Evolutionary conservation across 2,329 filamentous ascomycete genomes (phyloP), one percentile per base, ranked within the genome.

Genomic region (Fusarium concolor): DNA sequence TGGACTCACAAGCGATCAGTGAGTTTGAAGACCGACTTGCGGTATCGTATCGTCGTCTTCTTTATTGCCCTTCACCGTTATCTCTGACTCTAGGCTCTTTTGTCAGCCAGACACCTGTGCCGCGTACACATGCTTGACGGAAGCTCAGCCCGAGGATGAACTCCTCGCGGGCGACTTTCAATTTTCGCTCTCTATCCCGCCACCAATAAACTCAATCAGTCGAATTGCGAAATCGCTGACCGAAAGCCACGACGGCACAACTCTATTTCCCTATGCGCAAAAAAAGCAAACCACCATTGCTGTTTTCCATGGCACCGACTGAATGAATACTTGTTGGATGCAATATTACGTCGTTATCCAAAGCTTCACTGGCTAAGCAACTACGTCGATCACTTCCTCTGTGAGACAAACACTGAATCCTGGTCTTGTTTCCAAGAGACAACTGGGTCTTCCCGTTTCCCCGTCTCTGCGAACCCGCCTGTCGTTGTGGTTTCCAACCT

Each of bases 321-420:
- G 43, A n/a, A 47, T 44, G 22, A 38, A 59, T 35, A 17, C 51
- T 46, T 55, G 65, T 68, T 50, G 37, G 51, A 39, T 71, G 70
- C 56, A 68, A 41, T 54, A 72, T 72, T 72, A 72, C 70, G 70
- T 71, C 70, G 70, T 47, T 56, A 24, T 56, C 35, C 38, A 54
- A 28, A 70, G 41, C 53, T 69, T 44, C 20, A 24, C 33, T 45
- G 46, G 17, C 24, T 24, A 51, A 54, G 37, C 26, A 66, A 47
- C 41, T 17, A 7, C 24, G 70, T 64, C 61, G 70, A 72, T 72
- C 70, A 46, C 55, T 73, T 73, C 68, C 70, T 26, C 45, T 57
- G 31, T 54, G 26, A 71, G 63, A 52, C 33, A 59, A 35, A 50
- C 14, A 44, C 31, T 26, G 51, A 35, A 29, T 43, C 18, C 33